Conservation (phyloP, 495 filamentous ascomycete genomes). For the Xeromyces bisporus region DNA sequence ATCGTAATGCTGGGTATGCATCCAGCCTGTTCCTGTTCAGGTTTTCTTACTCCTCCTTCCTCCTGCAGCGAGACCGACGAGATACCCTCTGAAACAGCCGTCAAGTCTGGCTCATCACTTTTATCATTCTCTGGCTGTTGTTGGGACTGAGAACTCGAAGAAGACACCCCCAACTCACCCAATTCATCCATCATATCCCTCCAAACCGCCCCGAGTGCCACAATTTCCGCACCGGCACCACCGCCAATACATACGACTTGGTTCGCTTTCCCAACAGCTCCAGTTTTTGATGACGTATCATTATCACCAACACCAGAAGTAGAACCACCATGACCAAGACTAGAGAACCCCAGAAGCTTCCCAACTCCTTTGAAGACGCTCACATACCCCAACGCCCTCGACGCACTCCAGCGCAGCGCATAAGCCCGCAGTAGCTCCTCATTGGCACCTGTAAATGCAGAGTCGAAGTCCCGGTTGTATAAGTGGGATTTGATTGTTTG, state of each 20-base stretch:
- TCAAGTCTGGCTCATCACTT: background rate
- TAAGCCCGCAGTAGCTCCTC: conserved; percentile 59
- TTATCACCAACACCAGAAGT: conserved; percentile 1
- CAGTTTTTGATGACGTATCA: too few relatives aligned
- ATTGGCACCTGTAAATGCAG: conserved; percentile 49
- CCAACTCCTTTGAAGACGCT: conserved; percentile 39
- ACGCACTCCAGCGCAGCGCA: conserved; percentile 72
- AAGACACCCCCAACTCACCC: background rate
- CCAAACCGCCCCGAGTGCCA: conserved; percentile 52
- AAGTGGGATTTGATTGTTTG: conserved; percentile 73
- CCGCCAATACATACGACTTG: conserved; percentile 62
- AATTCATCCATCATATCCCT: conserved; percentile 18
- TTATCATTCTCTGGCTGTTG: conserved; percentile 1
- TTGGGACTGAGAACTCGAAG: background rate
- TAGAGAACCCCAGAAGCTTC: too few relatives aligned
- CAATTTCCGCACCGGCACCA: conserved; percentile 70
- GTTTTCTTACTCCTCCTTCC: conserved; percentile 1
- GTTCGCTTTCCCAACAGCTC: background rate
- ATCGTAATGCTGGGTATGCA: conserved; percentile 33
- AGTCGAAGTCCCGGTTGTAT: conserved; percentile 66
- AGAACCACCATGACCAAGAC: conserved; percentile 7
- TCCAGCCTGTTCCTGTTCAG: too few relatives aligned
- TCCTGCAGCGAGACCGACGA: background rate
- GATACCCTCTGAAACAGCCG: background rate
- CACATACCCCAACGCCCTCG: conserved; percentile 62